Base-by-base conservation (phyloP, 495 filamentous ascomycete species). In the Letharia lupina region DNA sequence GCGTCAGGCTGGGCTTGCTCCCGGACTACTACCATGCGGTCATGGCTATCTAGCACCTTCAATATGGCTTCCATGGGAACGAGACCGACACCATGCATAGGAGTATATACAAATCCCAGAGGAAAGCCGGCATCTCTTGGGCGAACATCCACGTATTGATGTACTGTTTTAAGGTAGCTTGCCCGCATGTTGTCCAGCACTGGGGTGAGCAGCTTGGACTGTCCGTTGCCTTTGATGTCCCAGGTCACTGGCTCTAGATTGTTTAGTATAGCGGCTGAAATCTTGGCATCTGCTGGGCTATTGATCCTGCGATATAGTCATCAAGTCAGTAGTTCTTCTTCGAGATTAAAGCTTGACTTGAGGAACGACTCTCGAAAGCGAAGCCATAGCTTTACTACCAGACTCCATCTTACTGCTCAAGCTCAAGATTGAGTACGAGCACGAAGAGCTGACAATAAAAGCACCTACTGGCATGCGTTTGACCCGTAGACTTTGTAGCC, bases 1-100 rank as follows among this genome's bases (percentile, higher is more conserved):
- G 88, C 85, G 72, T 91, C 78, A 10, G 88, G 86, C 50, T 81
- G 63, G 39, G 80, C 79, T 71, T 86, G 83, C 42, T 79, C 77
- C 58, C 71, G 66, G 28, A 86, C 83, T 44, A 78, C 65, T 57
- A 71, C 56, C 62, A 78, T 80, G 37, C 75, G 76, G 45, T 78
- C 71, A 20, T 67, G 70, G 39, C 84, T 74, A 1, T 79, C 81
- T 54, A 86, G 70, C n/a, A 75, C 74, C 42, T 81, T 72, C 31
- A 84, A 65, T 4, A 72, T 74, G 33, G 75, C 73, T 60, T 78
- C 75, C 72, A 87, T 84, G 23, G 73, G 75, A 4, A 68, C 57
- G 18, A 83, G 72, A 45, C 87, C 87, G 15, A 89, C 86, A 0
- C 88, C 87, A 69, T 91, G 87, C 74, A 91, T 78, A 12, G 88